phyloP scores from a whole-genome alignment of 2,329 filamentous ascomycete genomes.

The Fusarium bactridioides region DNA sequence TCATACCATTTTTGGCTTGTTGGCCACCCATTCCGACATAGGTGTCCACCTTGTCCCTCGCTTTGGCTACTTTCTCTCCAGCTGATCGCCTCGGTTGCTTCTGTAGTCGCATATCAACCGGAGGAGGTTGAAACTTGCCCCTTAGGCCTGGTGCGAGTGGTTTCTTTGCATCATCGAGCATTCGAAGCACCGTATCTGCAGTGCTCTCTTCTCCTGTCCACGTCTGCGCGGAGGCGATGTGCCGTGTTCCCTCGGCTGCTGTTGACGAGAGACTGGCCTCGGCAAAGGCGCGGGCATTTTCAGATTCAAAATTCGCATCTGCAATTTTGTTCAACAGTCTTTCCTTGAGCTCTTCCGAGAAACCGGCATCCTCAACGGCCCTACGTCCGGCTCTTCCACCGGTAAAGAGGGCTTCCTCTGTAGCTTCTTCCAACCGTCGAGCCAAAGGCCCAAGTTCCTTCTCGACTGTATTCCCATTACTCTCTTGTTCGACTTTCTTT shows the following conservation, averaged over 20 bases:
- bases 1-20: conserved; percentile 61
- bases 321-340: conserved; percentile 65
- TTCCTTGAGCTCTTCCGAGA: conserved; percentile 69
- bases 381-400: conserved; percentile 67
- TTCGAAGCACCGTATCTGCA: conserved; percentile 81
- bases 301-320: conserved; percentile 61
- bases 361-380: conserved; percentile 68
- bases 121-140: conserved; percentile 55
- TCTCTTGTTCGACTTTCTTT: background rate
- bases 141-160: conserved; percentile 64
- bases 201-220: conserved; percentile 83
- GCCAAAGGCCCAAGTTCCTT: conserved; percentile 58
- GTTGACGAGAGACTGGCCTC: conserved; percentile 59
- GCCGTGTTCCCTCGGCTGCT: conserved; percentile 73
- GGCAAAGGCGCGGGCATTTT: conserved; percentile 58
- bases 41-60: conserved; percentile 63
- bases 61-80: conserved; percentile 59
- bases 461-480: background rate
- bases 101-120: conserved; percentile 62
- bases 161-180: conserved; percentile 82
- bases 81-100: conserved; percentile 50
- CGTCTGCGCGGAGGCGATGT: conserved; percentile 70
- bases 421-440: conserved; percentile 67
- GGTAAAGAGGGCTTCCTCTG: conserved; percentile 67
- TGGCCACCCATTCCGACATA: conserved; percentile 61